A percentile compares a stretch with the other conserved stretches of the same genome.
phyloP scores from a whole-genome alignment of 140 eudicot species.

The Senecio squalidus region DNA sequence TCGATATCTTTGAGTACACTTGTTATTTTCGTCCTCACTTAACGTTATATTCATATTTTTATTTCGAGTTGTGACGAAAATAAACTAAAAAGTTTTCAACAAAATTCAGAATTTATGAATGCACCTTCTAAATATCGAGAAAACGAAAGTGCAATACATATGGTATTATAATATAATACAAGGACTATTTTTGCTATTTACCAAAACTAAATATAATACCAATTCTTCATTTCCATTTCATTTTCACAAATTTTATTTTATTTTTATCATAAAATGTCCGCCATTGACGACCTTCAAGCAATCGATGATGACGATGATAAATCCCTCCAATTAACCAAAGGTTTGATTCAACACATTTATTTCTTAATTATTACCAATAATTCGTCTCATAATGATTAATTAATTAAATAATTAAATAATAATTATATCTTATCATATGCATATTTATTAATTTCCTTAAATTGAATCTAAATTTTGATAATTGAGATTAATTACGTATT shows the following conservation, averaged over 20 bases:
- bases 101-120: background rate
- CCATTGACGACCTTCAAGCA: slow-evolving; percentile 10
- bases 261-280: slow-evolving; percentile 11
- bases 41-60: no score
- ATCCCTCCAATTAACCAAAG: background rate
- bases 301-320: background rate
- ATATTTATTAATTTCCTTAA: background rate
- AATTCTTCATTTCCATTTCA: background rate
- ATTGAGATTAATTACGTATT: background rate
- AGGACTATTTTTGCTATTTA: background rate
- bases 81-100: no score
- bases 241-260: background rate
- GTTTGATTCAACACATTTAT: background rate
- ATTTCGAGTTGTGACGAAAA: no score
- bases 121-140: background rate
- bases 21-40: no score
- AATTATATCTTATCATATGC: background rate
- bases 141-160: background rate
- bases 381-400: background rate
- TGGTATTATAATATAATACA: background rate
- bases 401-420: background rate
- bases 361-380: no score
- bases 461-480: background rate
- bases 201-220: background rate
- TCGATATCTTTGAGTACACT: no score